These are phyloP conservation scores for Ramularia endophylla DNA, from an alignment of 2,329 filamentous ascomycete species.

Conservation along the genomic window DNA sequence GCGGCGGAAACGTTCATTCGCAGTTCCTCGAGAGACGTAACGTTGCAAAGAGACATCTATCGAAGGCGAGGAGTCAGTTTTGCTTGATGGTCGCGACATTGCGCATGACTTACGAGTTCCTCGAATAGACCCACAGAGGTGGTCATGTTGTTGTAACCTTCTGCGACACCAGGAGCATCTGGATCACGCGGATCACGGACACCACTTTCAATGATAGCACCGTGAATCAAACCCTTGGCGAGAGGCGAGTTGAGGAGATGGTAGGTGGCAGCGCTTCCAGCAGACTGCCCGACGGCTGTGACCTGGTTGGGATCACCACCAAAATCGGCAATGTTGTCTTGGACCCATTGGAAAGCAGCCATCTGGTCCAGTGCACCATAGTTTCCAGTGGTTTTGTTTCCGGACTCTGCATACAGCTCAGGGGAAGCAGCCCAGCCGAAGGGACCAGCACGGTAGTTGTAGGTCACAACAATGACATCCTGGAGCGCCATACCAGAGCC, in stretches of 20 bases:
- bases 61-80: too few relatives aligned
- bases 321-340: slow-evolving; percentile 19
- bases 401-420: background rate
- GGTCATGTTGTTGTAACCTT: background rate
- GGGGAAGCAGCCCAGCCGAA: slow-evolving; percentile 2
- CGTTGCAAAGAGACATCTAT: too few relatives aligned
- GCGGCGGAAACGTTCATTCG: too few relatives aligned
- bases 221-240: background rate
- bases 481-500: too few relatives aligned
- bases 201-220: slow-evolving; percentile 2
- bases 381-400: too few relatives aligned
- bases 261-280: too few relatives aligned
- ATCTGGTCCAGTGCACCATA: slow-evolving; percentile 25
- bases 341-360: slow-evolving; percentile 30
- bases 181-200: slow-evolving; percentile 3
- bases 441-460: slow-evolving; percentile 19
- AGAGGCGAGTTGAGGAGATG: too few relatives aligned
- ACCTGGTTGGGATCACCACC: slow-evolving; percentile 23
- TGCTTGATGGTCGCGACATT: too few relatives aligned
- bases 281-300: slow-evolving; percentile 16
- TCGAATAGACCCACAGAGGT: too few relatives aligned
- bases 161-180: background rate
- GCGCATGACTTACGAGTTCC: too few relatives aligned
- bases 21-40: too few relatives aligned
- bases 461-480: slow-evolving; percentile 35